Conservation (phyloP, 306 rosid genomes). For the Begonia fuchsioides region DNA sequence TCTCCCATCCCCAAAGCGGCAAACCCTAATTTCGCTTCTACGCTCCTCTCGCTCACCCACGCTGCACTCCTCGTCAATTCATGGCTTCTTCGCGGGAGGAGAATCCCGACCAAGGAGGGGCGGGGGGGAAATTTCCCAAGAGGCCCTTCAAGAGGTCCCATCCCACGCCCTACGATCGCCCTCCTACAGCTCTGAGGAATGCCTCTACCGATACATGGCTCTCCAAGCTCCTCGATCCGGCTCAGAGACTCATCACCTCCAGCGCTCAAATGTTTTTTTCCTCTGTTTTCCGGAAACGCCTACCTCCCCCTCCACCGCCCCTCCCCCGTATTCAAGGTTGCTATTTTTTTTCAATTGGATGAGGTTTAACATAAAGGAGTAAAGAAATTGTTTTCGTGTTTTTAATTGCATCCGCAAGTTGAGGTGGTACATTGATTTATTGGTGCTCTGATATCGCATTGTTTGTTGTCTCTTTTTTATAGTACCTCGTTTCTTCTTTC, state of each 20-base stretch:
- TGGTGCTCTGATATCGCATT: no score
- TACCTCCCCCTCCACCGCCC: slow-evolving; percentile 41
- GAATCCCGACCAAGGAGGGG: slow-evolving; percentile 16
- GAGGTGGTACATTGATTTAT: no score
- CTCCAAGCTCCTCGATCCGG: slow-evolving; percentile 82
- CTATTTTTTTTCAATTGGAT: neutral
- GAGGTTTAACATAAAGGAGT: neutral
- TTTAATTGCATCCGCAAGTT: no score
- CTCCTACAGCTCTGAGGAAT: slow-evolving; percentile 38
- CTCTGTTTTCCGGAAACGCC: slow-evolving; percentile 52
- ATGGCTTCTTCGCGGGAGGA: slow-evolving; percentile 15
- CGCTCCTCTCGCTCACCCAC: slow-evolving; percentile 4
- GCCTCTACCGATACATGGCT: slow-evolving; percentile 52
- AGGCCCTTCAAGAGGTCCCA: slow-evolving; percentile 32
- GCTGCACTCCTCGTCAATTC: slow-evolving; percentile 2
- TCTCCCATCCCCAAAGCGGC: neutral
- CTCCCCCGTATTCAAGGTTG: slow-evolving; percentile 7
- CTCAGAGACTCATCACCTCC: slow-evolving; percentile 52
- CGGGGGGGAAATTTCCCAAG: slow-evolving; percentile 84
- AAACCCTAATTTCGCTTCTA: slow-evolving; percentile 14
- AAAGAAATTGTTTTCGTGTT: no score
- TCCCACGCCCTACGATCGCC: slow-evolving; percentile 83
- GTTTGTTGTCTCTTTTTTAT: no score
- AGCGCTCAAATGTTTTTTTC: slow-evolving; percentile 63
- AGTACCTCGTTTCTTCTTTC: no score